phyloP scores from a whole-genome alignment of 345 rosid species.

The Pelargonium nanum region DNA sequence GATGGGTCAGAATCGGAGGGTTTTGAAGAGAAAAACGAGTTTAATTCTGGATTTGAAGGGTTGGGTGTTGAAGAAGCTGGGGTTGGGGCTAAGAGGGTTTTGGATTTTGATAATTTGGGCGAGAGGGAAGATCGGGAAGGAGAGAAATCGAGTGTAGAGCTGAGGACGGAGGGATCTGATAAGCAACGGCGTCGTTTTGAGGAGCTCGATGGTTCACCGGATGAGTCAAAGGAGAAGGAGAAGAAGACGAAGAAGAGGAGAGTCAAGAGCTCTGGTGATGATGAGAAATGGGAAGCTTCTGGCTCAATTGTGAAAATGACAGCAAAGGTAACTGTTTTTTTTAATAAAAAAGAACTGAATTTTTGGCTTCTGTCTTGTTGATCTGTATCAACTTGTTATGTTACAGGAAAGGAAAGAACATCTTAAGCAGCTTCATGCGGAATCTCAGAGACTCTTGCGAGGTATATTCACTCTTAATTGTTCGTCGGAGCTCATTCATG shows the following conservation, averaged over 20 bases:
- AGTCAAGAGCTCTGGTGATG: conserved; percentile 21
- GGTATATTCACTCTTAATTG: conserved; percentile 26
- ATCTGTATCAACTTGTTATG: neutral
- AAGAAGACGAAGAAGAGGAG: conserved; percentile 18
- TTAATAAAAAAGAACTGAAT: neutral
- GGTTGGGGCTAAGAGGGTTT: conserved; percentile 25
- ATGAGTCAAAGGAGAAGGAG: conserved; percentile 6
- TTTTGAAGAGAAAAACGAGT: conserved; percentile 20
- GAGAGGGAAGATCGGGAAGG: conserved; percentile 21
- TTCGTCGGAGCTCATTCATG: neutral
- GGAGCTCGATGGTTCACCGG: conserved; percentile 1
- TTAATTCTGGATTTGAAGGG: conserved; percentile 23
- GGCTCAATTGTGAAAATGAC: conserved; percentile 31
- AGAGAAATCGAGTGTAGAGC: conserved; percentile 15
- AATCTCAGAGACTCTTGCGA: conserved; percentile 79
- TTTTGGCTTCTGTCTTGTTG: neutral
- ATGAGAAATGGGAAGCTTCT: conserved; percentile 23
- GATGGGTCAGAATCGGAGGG: conserved; percentile 14
- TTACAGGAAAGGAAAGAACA: conserved; percentile 56
- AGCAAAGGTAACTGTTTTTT: conserved; percentile 30
- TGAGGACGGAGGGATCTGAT: conserved; percentile 4
- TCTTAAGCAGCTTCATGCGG: conserved; percentile 55
- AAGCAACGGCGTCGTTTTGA: neutral
- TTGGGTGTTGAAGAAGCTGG: conserved; percentile 17
- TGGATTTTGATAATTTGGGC: conserved; percentile 33